phyloP scores from a whole-genome alignment of 495 filamentous ascomycete species.

The Penicillium antarcticum region DNA sequence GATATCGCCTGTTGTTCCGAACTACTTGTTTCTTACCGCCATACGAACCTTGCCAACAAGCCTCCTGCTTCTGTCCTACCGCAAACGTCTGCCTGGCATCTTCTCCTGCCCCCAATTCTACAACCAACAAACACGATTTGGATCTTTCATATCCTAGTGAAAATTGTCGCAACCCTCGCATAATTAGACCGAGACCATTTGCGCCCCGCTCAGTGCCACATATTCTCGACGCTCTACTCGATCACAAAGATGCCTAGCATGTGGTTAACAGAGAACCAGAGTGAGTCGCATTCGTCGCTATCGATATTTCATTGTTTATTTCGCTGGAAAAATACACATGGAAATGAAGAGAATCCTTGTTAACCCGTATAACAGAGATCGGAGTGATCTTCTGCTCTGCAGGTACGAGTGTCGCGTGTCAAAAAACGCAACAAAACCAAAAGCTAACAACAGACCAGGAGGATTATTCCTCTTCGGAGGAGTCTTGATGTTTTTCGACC shows the following conservation, averaged over 20 bases:
- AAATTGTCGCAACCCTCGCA: not conserved
- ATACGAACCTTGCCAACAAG: not conserved
- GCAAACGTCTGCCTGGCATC: not conserved
- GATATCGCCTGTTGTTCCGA: not conserved
- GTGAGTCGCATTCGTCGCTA: slow-evolving; percentile 49
- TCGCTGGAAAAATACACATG: not conserved
- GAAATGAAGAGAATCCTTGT: not conserved
- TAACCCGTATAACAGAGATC: slow-evolving; percentile 59
- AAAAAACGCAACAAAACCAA: not conserved
- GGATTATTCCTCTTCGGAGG: slow-evolving; percentile 91
- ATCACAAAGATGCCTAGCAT: slow-evolving; percentile 60
- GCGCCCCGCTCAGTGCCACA: not conserved
- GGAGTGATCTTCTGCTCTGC: slow-evolving; percentile 94
- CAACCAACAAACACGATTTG: not conserved
- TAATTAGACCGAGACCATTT: not conserved
- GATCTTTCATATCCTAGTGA: not conserved
- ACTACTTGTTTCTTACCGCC: not conserved
- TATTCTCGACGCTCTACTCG: not conserved
- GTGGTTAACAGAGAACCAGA: slow-evolving; percentile 96
- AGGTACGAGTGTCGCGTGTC: slow-evolving; percentile 58
- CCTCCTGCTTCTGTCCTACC: not conserved
- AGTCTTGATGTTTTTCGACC: slow-evolving; percentile 94
- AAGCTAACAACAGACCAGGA: slow-evolving; percentile 48
- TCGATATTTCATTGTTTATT: not conserved
- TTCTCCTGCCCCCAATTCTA: not conserved